Percentiles rank a stretch among this genome's conserved stretches.
Conservation (phyloP, 2,329 filamentous ascomycete species). For the Beauveria sp. region DNA sequence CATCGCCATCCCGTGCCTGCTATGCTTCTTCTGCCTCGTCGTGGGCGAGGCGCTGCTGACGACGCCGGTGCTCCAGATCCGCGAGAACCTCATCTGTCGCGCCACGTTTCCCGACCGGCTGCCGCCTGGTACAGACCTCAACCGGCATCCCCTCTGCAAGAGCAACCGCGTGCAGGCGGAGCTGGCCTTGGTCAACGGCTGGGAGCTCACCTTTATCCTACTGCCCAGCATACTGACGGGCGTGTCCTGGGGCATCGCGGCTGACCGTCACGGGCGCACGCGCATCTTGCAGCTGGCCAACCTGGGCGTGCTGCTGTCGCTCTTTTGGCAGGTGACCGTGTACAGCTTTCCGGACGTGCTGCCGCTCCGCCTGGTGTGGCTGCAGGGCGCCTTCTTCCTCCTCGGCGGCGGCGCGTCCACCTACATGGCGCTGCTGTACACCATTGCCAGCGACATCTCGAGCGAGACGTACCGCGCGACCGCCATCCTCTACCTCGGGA, state of each 20-base stretch:
- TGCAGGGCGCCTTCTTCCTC: constrained; percentile 13
- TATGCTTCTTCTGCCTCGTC: neutral
- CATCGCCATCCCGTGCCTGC: neutral
- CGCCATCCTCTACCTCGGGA: constrained; percentile 15
- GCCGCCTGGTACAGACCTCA: neutral
- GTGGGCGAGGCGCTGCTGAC: neutral
- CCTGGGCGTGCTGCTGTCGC: constrained; percentile 10
- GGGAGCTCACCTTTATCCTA: constrained; percentile 15
- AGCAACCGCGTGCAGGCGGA: constrained; percentile 16
- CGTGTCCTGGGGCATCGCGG: constrained; percentile 17
- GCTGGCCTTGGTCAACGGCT: constrained; percentile 16
- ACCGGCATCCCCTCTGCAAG: constrained; percentile 14
- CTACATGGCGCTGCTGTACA: constrained; percentile 15
- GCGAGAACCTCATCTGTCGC: constrained; percentile 13
- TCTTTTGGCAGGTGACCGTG: constrained; percentile 2
- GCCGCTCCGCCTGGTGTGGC: constrained; percentile 15
- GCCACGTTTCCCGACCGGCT: neutral
- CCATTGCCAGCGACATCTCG: constrained; percentile 14
- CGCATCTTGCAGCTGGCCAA: constrained; percentile 14
- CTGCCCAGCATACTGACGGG: constrained; percentile 16
- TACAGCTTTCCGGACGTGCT: constrained; percentile 13
- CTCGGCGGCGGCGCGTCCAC: constrained; percentile 17
- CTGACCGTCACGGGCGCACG: constrained; percentile 15
- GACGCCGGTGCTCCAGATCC: neutral
- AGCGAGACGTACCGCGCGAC: constrained; percentile 11